Base-by-base conservation (phyloP, 2,329 filamentous ascomycete species). In the Fusarium decemcellulare region DNA sequence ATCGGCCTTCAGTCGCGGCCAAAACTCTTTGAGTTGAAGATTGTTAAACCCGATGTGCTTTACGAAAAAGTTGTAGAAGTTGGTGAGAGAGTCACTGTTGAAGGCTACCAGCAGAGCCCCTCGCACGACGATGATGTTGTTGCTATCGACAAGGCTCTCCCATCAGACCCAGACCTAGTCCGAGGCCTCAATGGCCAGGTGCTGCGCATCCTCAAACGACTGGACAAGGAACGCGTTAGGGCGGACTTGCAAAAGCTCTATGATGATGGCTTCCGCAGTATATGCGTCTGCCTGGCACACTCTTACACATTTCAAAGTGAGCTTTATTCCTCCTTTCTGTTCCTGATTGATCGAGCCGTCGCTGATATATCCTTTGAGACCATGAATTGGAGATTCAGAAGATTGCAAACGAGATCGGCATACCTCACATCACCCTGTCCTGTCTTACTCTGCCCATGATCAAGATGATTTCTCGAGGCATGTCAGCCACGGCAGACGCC, bases 401-500 rank as follows among this genome's bases (percentile, higher is more conserved):
- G 15, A 30, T 47, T n/a, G 44, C 27, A 3, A 47, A n/a, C 10
- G 30, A 47, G 44, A 30, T 47, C 15, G 44, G 44, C 3, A 32
- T 48, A 15, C 32, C 46, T 0, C 18, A 23, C 18, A 29, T 48
- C 6, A 29, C 29, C 1, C 27, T 32, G 4, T 68, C 66, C 18
- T 67, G 63, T 9, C 56, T 60, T 5, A 47, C 67, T 2, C 66
- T 66, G 32, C 66, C 80, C 37, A 82, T 82, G 80, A 80, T 81
- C 65, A 83, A 83, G 56, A 71, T 81, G 4, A 80, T 83, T 5
- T 78, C 81, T 0, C 75, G 81, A 15, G 80, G 79, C 40, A 81
- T 76, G 53, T 82, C 81, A 2, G 80, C 80, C 5, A 77, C 77
- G 6, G 81, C 80, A 1, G 81, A 83, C 46, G 81, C 81, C 2